Evolutionary conservation across 2,329 filamentous ascomycete genomes (phyloP), one percentile per base, ranked within the genome.

Genomic region (Cryphonectria nitschkei): DNA sequence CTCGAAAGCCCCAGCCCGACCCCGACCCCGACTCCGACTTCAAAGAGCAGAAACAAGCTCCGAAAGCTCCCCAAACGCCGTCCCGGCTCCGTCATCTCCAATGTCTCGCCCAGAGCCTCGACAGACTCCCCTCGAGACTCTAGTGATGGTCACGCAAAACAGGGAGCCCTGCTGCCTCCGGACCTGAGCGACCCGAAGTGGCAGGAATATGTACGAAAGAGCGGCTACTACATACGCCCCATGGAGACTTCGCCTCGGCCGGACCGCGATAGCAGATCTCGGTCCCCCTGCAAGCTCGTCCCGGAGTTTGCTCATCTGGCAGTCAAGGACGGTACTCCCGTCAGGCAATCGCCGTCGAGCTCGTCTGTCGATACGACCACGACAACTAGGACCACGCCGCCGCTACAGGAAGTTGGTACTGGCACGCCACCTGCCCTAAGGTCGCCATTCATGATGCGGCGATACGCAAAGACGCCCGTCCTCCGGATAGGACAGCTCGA

Each of bases 401-500:
- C 29, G 22, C n/a, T 16, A 19, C n/a, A 14, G 2, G 19, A 19
- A 75, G 74, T 32, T 8, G 14, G n/a, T 19, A n/a, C 39, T 22
- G n/a, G 39, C 26, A 75, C 74, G 65, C 74, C 70, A 67, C 65
- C 41, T 22, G 67, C 68, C 9, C 39, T 60, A 9, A 74, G 77
- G 1, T 68, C 73, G 2, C 68, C 74, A 7, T 79, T 78, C 2
- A 77, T 76, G 8, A 80, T 81, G 74, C 81, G 84, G 69, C 82
- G 83, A 41, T 83, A 83, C 67, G 84, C 85, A 54, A 88, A 87
- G 76, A 87, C 85, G 1, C 86, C 85, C 0, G 83, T 87, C 32
- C 81, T 81, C 58, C 79, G 79, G 13, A 84, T 87, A 70, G 85
- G 85, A 19, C 85, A 87, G 74, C 79, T 86, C 2, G 86, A 87